A percentile compares a stretch with the other conserved stretches of the same genome.
Evolutionary conservation across 78 protist species (phyloP).

Genomic region (Polysphondylium violaceum): DNA sequence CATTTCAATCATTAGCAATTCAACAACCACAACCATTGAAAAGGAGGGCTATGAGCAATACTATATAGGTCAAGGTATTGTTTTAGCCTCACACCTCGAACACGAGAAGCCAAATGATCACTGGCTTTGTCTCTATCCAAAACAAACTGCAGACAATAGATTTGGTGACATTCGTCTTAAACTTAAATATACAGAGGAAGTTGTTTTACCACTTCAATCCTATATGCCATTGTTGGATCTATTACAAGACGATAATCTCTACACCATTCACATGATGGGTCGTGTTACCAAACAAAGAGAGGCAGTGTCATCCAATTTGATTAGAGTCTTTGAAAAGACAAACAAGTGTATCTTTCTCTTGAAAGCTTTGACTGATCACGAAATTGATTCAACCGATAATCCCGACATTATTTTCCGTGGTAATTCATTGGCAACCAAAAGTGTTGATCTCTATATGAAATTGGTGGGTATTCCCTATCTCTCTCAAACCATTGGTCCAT

Average conservation of each 20-base stretch:
- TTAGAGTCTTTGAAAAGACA: slow-evolving; percentile 69
- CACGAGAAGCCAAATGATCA: slow-evolving; percentile 40
- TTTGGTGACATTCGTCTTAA: slow-evolving; percentile 76
- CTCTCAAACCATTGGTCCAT: slow-evolving; percentile 57
- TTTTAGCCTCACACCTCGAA: slow-evolving; percentile 48
- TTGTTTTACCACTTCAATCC: slow-evolving; percentile 46
- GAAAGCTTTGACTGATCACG: slow-evolving; percentile 47
- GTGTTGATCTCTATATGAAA: slow-evolving; percentile 80
- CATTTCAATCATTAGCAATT: background rate
- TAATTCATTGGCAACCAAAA: slow-evolving; percentile 88
- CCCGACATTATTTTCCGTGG: slow-evolving; percentile 87
- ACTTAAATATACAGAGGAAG: slow-evolving; percentile 73
- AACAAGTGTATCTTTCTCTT: slow-evolving; percentile 24
- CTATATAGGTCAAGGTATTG: slow-evolving; percentile 36
- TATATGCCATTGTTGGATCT: slow-evolving; percentile 23
- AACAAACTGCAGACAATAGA: slow-evolving; percentile 22
- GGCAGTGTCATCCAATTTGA: slow-evolving; percentile 49
- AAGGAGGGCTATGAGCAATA: slow-evolving; percentile 36
- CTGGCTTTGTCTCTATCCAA: slow-evolving; percentile 66
- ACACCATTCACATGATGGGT: slow-evolving; percentile 40
- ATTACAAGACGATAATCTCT: slow-evolving; percentile 29
- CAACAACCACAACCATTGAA: background rate
- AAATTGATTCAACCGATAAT: slow-evolving; percentile 72
- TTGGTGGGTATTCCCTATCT: slow-evolving; percentile 71
- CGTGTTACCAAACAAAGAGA: slow-evolving; percentile 62